Conservation (phyloP, 164 flowering plant genomes). For the Protea cynaroides region DNA sequence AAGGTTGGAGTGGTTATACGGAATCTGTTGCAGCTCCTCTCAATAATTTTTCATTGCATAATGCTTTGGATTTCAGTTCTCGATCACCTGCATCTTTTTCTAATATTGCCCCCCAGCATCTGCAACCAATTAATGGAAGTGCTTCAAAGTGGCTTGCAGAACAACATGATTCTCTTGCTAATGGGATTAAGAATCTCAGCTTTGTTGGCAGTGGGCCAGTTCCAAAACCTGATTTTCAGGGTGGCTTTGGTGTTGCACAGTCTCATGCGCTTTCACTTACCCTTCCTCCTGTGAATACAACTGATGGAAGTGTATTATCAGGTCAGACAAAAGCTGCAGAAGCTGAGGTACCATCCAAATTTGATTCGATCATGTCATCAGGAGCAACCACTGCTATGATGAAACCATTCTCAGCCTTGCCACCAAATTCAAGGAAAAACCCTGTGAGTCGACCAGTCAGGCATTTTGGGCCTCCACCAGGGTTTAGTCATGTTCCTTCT, state of each 20-base stretch:
- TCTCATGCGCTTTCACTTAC: slow-evolving; percentile 29
- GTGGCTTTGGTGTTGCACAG: slow-evolving; percentile 22
- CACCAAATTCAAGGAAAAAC: slow-evolving; percentile 34
- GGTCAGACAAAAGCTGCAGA: slow-evolving; percentile 29
- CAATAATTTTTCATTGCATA: slow-evolving; percentile 24
- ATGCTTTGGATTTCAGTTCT: slow-evolving; percentile 17
- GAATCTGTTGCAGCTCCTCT: slow-evolving; percentile 25
- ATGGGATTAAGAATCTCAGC: slow-evolving; percentile 43
- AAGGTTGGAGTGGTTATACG: slow-evolving; percentile 18
- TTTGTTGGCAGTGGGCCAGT: slow-evolving; percentile 45
- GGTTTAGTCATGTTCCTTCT: slow-evolving; percentile 52
- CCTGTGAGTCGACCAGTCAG: slow-evolving; percentile 83
- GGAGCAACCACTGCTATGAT: slow-evolving; percentile 25
- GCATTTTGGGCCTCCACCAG: slow-evolving; percentile 94
- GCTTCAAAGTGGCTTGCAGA: slow-evolving; percentile 45
- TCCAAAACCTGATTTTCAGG: slow-evolving; percentile 27
- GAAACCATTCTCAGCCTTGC: slow-evolving; percentile 27
- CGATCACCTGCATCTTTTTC: slow-evolving; percentile 29
- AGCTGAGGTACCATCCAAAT: slow-evolving; percentile 33
- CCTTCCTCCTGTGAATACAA: slow-evolving; percentile 19
- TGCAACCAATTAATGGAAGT: slow-evolving; percentile 30
- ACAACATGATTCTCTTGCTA: slow-evolving; percentile 33
- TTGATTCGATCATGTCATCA: slow-evolving; percentile 34
- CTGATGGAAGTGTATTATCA: slow-evolving; percentile 17
- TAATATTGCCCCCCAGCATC: slow-evolving; percentile 24